Evolutionary conservation across 2,329 filamentous ascomycete species (phyloP).

Genomic region (Neofusicoccum parvum): DNA sequence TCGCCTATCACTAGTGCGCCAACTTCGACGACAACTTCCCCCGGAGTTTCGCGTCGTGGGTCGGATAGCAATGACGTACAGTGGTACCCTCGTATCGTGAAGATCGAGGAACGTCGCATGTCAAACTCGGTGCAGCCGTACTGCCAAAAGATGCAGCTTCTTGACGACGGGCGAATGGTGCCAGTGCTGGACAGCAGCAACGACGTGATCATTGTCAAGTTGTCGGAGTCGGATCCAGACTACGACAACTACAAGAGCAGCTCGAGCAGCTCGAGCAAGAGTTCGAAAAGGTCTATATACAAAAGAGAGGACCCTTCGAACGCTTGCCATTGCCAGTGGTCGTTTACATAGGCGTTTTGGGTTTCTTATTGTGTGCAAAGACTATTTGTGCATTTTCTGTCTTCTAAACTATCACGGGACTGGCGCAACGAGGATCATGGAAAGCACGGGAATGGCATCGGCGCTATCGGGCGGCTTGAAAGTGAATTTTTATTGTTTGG

Average conservation of each 20-base stretch:
- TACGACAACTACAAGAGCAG: neutral
- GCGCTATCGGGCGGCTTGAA: slow-evolving; percentile 11
- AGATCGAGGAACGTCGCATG: slow-evolving; percentile 66
- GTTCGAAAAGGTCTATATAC: neutral
- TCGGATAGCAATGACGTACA: slow-evolving; percentile 18
- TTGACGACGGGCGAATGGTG: slow-evolving; percentile 52
- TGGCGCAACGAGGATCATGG: slow-evolving; percentile 9
- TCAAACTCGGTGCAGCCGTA: slow-evolving; percentile 53
- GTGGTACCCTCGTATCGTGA: slow-evolving; percentile 61
- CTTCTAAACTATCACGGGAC: neutral
- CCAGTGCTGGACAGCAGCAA: neutral
- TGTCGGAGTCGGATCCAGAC: slow-evolving; percentile 17
- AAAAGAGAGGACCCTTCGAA: slow-evolving; percentile 9
- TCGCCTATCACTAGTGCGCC: slow-evolving; percentile 26
- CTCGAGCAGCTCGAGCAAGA: neutral
- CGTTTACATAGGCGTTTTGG: slow-evolving; percentile 4
- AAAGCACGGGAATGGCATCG: slow-evolving; percentile 13
- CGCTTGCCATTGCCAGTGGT: slow-evolving; percentile 22
- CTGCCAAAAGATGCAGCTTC: slow-evolving; percentile 66
- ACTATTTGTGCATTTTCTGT: neutral
- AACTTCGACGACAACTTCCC: slow-evolving; percentile 7
- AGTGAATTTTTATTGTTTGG: neutral
- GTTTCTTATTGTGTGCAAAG: neutral
- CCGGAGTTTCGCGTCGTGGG: slow-evolving; percentile 9
- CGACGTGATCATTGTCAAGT: slow-evolving; percentile 1